These are phyloP conservation scores for Clonostachys byssicola DNA, from an alignment of 2,329 filamentous ascomycete genomes.

Conservation along the genomic window DNA sequence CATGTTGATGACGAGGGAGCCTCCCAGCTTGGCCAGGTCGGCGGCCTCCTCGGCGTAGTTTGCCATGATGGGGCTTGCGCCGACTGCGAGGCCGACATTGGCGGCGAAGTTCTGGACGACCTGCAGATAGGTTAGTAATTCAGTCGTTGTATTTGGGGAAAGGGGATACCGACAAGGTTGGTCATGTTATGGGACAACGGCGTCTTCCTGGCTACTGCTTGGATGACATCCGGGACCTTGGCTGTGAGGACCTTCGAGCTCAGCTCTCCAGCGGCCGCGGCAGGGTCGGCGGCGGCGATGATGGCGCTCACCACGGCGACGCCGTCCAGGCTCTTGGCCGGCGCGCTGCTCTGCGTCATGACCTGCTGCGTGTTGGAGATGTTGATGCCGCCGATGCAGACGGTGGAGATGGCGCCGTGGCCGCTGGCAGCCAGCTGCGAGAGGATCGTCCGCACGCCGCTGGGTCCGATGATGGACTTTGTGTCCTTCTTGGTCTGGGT, in stretches of 20 bases:
- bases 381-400: slow-evolving; percentile 90
- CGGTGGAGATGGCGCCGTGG: slow-evolving; percentile 49
- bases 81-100: slow-evolving; percentile 80
- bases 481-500: slow-evolving; percentile 88
- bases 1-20: slow-evolving; percentile 89
- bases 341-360: slow-evolving; percentile 59
- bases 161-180: slow-evolving; percentile 56
- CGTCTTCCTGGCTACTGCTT: slow-evolving; percentile 54
- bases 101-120: slow-evolving; percentile 93
- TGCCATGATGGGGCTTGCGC: slow-evolving; percentile 91
- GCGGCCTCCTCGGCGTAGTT: slow-evolving; percentile 78
- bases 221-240: slow-evolving; percentile 44
- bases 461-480: slow-evolving; percentile 58
- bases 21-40: slow-evolving; percentile 74
- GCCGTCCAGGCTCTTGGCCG: slow-evolving; percentile 65
- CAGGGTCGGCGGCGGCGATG: slow-evolving; percentile 66
- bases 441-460: slow-evolving; percentile 49
- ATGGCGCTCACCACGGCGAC: slow-evolving; percentile 89
- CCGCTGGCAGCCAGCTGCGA: slow-evolving; percentile 47
- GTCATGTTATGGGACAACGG: slow-evolving; percentile 96
- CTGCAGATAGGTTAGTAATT: slow-evolving; percentile 11
- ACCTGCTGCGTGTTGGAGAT: slow-evolving; percentile 70
- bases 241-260: slow-evolving; percentile 39
- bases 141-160: not conserved
- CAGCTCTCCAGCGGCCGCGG: slow-evolving; percentile 57